Conservation (phyloP, 192 early-diverging fungal genomes). For the Mortierella alpina region DNA sequence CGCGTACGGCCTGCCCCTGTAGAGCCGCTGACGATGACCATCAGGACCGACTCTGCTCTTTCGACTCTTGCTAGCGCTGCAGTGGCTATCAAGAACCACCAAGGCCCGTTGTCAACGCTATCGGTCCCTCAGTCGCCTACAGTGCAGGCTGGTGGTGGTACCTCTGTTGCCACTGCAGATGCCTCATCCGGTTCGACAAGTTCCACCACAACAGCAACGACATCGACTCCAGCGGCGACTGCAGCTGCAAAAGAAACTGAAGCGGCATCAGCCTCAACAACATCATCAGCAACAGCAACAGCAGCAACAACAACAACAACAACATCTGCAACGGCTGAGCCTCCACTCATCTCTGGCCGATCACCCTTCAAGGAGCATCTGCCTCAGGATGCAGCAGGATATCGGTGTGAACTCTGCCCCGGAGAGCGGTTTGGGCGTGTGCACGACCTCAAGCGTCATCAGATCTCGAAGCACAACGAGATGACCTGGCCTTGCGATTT, state of each 20-base stretch:
- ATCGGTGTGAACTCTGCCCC: conserved; percentile 46
- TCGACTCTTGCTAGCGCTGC: conserved; percentile 49
- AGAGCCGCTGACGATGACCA: conserved; percentile 23
- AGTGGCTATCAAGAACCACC: conserved; percentile 38
- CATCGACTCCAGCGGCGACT: too few relatives aligned
- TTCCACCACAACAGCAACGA: too few relatives aligned
- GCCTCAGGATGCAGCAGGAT: conserved; percentile 22
- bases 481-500: conserved; percentile 55
- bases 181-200: too few relatives aligned
- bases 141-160: neutral
- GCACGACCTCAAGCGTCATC: conserved; percentile 49
- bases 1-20: conserved; percentile 13
- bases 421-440: conserved; percentile 53
- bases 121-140: conserved; percentile 26
- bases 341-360: neutral
- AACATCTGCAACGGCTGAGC: neutral
- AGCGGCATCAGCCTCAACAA: too few relatives aligned
- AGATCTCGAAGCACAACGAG: conserved; percentile 53
- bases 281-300: neutral
- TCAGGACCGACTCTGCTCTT: conserved; percentile 38
- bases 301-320: neutral
- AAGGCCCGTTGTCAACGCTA: conserved; percentile 13
- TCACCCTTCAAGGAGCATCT: neutral
- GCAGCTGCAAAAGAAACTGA: neutral
- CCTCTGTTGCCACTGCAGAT: too few relatives aligned